phyloP scores from a whole-genome alignment of 768 basidiomycete genomes.

The Sporobolomyces pararoseus region DNA sequence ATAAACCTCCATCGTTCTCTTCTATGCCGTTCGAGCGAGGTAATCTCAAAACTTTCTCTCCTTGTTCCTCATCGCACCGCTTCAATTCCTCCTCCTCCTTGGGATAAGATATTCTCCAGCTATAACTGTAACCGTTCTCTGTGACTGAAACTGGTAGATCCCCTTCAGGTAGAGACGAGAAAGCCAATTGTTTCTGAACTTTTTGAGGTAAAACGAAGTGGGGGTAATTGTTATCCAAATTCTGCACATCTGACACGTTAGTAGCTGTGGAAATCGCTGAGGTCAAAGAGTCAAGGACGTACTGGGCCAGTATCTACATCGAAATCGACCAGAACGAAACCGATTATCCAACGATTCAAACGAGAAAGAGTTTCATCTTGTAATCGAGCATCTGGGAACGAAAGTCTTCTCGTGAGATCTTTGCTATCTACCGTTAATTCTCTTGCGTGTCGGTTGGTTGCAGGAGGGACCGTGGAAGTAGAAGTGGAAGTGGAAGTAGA shows the following conservation, averaged over 20 bases:
- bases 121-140: conserved; percentile 22
- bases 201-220: not conserved
- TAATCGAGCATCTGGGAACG: conserved; percentile 19
- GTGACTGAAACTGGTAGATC: conserved; percentile 14
- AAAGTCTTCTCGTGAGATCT: conserved; percentile 22
- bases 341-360: conserved; percentile 25
- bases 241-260: not conserved
- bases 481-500: not conserved
- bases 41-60: not conserved
- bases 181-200: conserved; percentile 28
- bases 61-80: not conserved
- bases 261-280: too few species aligned
- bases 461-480: not conserved
- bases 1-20: conserved; percentile 7
- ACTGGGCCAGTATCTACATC: conserved; percentile 43
- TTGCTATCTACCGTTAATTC: not conserved
- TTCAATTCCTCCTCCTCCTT: not conserved
- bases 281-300: not conserved
- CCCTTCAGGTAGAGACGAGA: conserved; percentile 38
- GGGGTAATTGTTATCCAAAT: conserved; percentile 34
- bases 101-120: conserved; percentile 35
- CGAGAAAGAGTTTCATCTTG: not conserved
- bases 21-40: not conserved
- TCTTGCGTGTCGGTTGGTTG: not conserved
- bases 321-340: conserved; percentile 43